Evolutionary conservation across 179 eudicot species (phyloP).

Genomic region (Amaranthus tricolor): DNA sequence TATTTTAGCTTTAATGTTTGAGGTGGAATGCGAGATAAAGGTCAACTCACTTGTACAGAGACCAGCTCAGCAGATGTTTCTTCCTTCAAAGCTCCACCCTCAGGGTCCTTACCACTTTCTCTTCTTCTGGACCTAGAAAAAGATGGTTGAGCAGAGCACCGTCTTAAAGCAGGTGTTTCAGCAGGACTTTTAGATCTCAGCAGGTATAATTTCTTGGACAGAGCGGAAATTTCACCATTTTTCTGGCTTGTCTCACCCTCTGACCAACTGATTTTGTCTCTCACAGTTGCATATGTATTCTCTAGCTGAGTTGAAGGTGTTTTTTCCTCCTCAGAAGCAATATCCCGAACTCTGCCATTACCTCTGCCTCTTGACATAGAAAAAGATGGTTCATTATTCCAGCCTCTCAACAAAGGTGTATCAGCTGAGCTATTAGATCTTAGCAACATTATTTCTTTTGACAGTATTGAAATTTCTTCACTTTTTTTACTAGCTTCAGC

Average conservation of each 20-base stretch:
- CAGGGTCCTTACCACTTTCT: neutral
- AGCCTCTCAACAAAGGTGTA: conserved; percentile 41
- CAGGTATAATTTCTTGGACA: conserved; percentile 24
- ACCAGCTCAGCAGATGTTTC: conserved; percentile 28
- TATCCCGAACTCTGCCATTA: conserved; percentile 3
- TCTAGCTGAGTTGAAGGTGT: conserved; percentile 13
- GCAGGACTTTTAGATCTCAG: conserved; percentile 15
- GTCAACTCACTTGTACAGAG: conserved; percentile 26
- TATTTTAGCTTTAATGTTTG: neutral
- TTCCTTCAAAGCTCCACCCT: conserved; percentile 22
- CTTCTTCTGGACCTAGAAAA: conserved; percentile 17
- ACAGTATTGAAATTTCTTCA: conserved; percentile 17
- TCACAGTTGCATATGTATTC: conserved; percentile 16
- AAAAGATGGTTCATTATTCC: conserved; percentile 25
- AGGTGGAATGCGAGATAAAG: neutral
- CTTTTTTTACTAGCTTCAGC: conserved; percentile 20
- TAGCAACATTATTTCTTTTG: conserved; percentile 22
- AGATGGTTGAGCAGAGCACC: conserved; percentile 16
- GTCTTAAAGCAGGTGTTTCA: conserved; percentile 24
- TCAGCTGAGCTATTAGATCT: conserved; percentile 25
- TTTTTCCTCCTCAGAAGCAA: conserved; percentile 15
- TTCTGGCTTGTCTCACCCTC: conserved; percentile 23
- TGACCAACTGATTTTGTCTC: conserved; percentile 17
- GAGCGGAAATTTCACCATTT: conserved; percentile 17
- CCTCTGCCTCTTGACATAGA: conserved; percentile 33